Evolutionary conservation across 2,329 filamentous ascomycete species (phyloP), one percentile per base, ranked within the genome.

Genomic region (Trichocomaceae sp.): DNA sequence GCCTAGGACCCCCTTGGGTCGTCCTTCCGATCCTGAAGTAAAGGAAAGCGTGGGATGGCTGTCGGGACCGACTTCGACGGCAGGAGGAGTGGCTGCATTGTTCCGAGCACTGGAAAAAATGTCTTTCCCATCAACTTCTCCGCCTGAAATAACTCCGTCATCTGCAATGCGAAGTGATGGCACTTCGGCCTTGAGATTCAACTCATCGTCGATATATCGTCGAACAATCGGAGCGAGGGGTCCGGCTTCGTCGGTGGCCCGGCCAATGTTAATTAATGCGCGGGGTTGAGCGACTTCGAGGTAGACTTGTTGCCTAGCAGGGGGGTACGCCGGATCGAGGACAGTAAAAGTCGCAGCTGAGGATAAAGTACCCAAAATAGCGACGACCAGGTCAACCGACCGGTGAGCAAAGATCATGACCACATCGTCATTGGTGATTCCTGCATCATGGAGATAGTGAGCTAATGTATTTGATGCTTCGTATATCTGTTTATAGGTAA

Each of bases 361-460:
- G 20, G 55, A 50, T 19, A 83, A 67, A 20, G 79, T 80, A 57
- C 90, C 91, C 88, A 96, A 95, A 52, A 90, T 84, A 35, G 86
- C 83, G 7, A 88, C 83, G 0, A 88, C 85, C 41, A 88, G 72
- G 63, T 88, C 88, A 33, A 96, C 90, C 55, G 84, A 84, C 56
- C 91, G 83, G 72, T 96, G 82, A 54, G 89, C 89, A 67, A 85
- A 96, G 59, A 93, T 88, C 88, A 96, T 95, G 64, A 96, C 90
- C 2, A 96, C 90, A 66, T 97, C 90, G 8, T 90, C 90, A 61
- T 83, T 78, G 57, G 84, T 78, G 59, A 90, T 78, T 56, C 91
- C 90, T 63, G 83, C 79, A 50, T 85, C 78, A 52, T 87, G 81
- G 19, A 96, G 79, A 66, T 95, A 82, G 72, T 95, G 84, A 20